Conservation (phyloP, 2,329 filamentous ascomycete genomes). For the Sarocladiaceae sp. region DNA sequence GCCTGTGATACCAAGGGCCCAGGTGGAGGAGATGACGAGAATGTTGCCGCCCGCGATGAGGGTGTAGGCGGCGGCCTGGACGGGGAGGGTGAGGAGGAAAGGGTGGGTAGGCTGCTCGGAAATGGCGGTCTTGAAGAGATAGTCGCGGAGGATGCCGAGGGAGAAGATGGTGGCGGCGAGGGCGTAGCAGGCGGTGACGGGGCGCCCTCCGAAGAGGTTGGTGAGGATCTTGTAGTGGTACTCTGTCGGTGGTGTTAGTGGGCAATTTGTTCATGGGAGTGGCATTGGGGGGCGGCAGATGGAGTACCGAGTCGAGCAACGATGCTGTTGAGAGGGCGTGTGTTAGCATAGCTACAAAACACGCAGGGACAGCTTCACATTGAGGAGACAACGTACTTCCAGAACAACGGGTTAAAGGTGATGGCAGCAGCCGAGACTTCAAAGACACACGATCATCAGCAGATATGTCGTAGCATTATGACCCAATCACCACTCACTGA, state of each 20-base stretch:
- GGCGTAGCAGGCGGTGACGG: conserved; percentile 77
- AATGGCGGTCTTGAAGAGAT: conserved; percentile 79
- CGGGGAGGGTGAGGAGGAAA: conserved; percentile 52
- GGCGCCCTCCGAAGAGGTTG: conserved; percentile 73
- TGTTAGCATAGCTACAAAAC: conserved; percentile 92
- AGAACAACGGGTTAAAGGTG: conserved; percentile 96
- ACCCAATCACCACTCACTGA: conserved; percentile 44
- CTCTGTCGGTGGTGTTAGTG: conserved; percentile 46
- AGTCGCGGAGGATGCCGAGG: conserved; percentile 82
- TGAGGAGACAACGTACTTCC: conserved; percentile 68
- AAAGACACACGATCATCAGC: conserved; percentile 7
- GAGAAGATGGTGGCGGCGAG: conserved; percentile 87
- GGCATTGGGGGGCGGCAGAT: too few species aligned
- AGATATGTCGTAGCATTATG: neutral
- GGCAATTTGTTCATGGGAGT: neutral
- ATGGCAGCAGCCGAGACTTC: conserved; percentile 76
- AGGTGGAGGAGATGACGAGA: conserved; percentile 84
- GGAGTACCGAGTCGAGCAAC: conserved; percentile 70
- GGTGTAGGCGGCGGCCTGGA: conserved; percentile 59
- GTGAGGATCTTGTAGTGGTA: conserved; percentile 88
- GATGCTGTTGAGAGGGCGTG: conserved; percentile 47
- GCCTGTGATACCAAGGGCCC: conserved; percentile 84
- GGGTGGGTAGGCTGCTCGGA: conserved; percentile 69
- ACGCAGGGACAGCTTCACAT: conserved; percentile 31
- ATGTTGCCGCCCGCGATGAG: conserved; percentile 73